A percentile compares a stretch with the other conserved stretches of the same genome.
phyloP scores from a whole-genome alignment of 2,329 filamentous ascomycete species.

The Septoria petroselini region DNA sequence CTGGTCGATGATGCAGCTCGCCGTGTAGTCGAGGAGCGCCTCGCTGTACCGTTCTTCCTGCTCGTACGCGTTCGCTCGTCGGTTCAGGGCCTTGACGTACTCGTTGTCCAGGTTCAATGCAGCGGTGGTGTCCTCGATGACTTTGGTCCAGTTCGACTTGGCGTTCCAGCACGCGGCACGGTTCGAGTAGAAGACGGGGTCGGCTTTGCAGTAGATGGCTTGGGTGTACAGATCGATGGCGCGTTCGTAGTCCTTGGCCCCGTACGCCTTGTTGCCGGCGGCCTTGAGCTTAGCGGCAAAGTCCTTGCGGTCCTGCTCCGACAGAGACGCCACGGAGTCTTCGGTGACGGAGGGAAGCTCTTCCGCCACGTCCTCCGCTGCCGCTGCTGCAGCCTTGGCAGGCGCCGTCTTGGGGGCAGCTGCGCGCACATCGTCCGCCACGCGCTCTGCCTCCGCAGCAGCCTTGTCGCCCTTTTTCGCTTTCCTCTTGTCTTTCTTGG shows the following conservation, averaged over 20 bases:
- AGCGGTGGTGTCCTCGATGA: conserved; percentile 93
- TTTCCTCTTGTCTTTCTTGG: conserved; percentile 87
- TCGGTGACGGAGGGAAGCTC: conserved; percentile 52
- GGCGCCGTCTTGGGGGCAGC: conserved; percentile 26
- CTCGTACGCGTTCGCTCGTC: conserved; percentile 94
- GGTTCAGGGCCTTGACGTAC: conserved; percentile 97
- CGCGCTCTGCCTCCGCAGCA: conserved; percentile 42
- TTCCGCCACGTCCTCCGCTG: conserved; percentile 42
- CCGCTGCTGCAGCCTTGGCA: conserved; percentile 34
- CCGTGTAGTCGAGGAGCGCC: conserved; percentile 93
- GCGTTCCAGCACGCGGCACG: conserved; percentile 96
- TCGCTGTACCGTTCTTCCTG: conserved; percentile 88
- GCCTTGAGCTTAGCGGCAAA: conserved; percentile 91
- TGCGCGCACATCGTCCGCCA: conserved; percentile 26
- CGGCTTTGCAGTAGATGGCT: conserved; percentile 93
- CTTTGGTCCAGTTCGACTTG: conserved; percentile 87
- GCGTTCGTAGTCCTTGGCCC: conserved; percentile 85
- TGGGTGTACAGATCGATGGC: conserved; percentile 95
- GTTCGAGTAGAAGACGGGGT: conserved; percentile 98
- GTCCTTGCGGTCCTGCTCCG: conserved; percentile 70
- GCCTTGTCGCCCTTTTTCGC: conserved; percentile 67
- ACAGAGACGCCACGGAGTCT: conserved; percentile 43
- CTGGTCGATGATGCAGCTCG: conserved; percentile 97
- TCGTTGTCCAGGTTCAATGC: conserved; percentile 90
- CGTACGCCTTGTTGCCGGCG: conserved; percentile 93